Evolutionary conservation across 1,139 yeast species (phyloP), one percentile per base, ranked within the genome.

Genomic region (Geotrichum australiense): DNA sequence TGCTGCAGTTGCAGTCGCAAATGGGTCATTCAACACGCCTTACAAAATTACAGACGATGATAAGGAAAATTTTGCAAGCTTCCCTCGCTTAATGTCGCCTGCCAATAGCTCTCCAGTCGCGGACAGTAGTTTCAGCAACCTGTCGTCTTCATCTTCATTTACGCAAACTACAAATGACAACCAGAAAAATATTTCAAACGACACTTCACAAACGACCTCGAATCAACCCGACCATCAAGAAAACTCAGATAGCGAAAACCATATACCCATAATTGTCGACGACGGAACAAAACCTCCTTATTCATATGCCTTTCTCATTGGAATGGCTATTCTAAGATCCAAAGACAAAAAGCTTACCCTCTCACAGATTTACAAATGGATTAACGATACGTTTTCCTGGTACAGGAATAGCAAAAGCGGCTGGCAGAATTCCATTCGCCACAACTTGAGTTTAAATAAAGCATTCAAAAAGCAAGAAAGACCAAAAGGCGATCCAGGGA

Each of bases 291-390:
- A 93, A 62, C 98, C 98, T 2, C 96, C 96, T 2, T 89, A 80
- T 57, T 85, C 96, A 3, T 91, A 91, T 59, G 98, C 98, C 6
- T 81, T 91, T 31, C 70, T 91, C 49, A 91, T 91, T 49, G 97
- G 96, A 4, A 81, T 91, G 80, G 91, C 97, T 1, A 87, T 91
- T 43, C 67, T 91, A 50, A 78, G 94, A 48, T 79, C 94, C n/a
- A 78, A 80, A 1, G 80, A 76, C 22, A 78, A 86, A 47, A 76
- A 78, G 54, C 71, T 93, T 42, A 91, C 98, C 0, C 70, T 91
- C 43, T 78, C 96, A 0, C 96, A 87, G 57, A 93, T 91, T 41
- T 91, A 91, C 66, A 74, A 71, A 52, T 91, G 98, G 98, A 93
- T 91, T 39, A 78, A 94, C 12, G 80, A 79, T 41, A 83, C 94